Evolutionary conservation across 2,329 filamentous ascomycete genomes (phyloP).

Genomic region (Incumbomyces lentus): DNA sequence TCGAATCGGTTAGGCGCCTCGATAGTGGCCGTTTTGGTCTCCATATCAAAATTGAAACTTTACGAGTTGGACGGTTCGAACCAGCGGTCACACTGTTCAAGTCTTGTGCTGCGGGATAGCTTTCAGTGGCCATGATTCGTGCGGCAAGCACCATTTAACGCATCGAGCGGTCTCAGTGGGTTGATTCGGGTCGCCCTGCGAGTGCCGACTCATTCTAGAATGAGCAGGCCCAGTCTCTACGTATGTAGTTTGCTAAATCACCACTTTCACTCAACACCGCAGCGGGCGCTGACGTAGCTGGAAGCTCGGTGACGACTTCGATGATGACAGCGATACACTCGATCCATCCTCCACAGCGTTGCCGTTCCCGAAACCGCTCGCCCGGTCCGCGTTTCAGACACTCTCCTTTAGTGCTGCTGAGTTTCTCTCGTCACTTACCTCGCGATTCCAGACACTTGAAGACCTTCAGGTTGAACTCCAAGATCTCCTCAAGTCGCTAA

Average conservation of each 20-base stretch:
- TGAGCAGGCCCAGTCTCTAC: background rate
- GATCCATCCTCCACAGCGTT: slow-evolving; percentile 47
- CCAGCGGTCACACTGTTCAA: too few relatives aligned
- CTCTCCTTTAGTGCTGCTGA: slow-evolving; percentile 65
- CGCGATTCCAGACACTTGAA: slow-evolving; percentile 91
- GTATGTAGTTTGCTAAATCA: background rate
- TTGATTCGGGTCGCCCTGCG: too few relatives aligned
- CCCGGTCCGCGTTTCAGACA: slow-evolving; percentile 70
- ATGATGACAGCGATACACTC: slow-evolving; percentile 41
- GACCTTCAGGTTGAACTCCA: slow-evolving; percentile 81
- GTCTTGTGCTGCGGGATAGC: too few relatives aligned
- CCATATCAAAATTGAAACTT: too few relatives aligned
- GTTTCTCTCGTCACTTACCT: slow-evolving; percentile 73
- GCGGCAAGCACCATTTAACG: too few relatives aligned
- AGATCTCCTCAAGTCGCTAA: slow-evolving; percentile 66
- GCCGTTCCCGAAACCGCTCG: slow-evolving; percentile 78
- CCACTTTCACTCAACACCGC: slow-evolving; percentile 29
- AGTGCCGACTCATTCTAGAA: background rate
- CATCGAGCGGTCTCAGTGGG: too few relatives aligned
- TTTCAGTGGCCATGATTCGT: too few relatives aligned
- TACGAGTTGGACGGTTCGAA: too few relatives aligned
- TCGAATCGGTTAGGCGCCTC: background rate
- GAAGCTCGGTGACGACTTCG: slow-evolving; percentile 25
- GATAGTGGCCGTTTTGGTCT: too few relatives aligned
- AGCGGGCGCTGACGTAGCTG: slow-evolving; percentile 35